Evolutionary conservation across 345 rosid genomes (phyloP), one percentile per base, ranked within the genome.

Genomic region (Cardamine chenopodiifolia): DNA sequence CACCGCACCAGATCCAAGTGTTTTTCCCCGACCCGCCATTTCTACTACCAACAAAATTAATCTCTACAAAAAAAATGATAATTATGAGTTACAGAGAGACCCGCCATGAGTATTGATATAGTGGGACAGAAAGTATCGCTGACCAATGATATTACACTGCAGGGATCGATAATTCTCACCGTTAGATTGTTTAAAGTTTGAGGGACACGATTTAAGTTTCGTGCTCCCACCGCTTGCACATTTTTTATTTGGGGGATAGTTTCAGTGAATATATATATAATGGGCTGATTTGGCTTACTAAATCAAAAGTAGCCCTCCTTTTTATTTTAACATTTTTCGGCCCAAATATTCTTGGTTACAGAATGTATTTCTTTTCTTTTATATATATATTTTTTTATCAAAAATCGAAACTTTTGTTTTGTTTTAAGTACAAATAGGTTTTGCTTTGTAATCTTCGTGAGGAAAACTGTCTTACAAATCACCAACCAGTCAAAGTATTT

Each of bases 11-110:
- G 97, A 93, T 42, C 97, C 97, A 1, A 93, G 87, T 20, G 90
- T 87, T 52, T 93, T 93, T 13, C 98, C 98, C 17, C 97, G 82
- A 42, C 98, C 97, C n/a, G 86, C 93, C 97, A 93, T 93, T 60
- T 23, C 42, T 53, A 32, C 34, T 3, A 20, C 47, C 55, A 49
- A 14, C 10, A 6, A 39, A 15, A 4, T 20, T 7, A 23, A 7
- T 28, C 63, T 44, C 22, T 26, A 39, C 28, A 26, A 11, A 20
- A 25, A 25, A 10, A 8, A 40, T 48, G 15, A 18, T 63, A 68
- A 54, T 53, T 26, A 67, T 48, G 53, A 14, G 26, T 5, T 8
- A 0, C n/a, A 35, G 53, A 8, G 18, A 4, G 14, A 56, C 10
- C 45, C 75, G 71, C 75, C 68, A 54, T 22, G 28, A 11, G 40